phyloP scores from a whole-genome alignment of 257 asterid species.

The Nicotiana benthamiana region DNA sequence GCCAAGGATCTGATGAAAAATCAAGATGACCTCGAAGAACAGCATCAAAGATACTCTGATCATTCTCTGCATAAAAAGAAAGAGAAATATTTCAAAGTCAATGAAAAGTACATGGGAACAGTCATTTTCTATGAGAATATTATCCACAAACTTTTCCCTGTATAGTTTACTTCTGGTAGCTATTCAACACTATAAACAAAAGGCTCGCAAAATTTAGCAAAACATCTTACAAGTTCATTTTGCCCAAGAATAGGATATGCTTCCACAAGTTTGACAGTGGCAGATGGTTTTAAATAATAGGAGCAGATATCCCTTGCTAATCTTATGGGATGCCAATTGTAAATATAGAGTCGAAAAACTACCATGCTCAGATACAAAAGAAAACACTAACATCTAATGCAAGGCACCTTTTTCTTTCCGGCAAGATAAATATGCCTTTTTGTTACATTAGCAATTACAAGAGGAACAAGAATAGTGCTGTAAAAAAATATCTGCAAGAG shows the following conservation, averaged over 20 bases:
- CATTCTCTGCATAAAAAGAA: slow-evolving; percentile 56
- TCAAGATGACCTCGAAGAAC: slow-evolving; percentile 74
- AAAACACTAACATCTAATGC: not conserved
- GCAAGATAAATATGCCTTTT: not conserved
- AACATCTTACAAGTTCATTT: not conserved
- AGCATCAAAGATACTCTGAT: slow-evolving; percentile 79
- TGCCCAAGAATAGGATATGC: not conserved
- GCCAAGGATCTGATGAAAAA: slow-evolving; percentile 88
- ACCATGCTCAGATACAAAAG: not conserved
- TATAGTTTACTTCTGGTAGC: not conserved
- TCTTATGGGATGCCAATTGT: not conserved
- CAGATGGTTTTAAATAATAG: not conserved
- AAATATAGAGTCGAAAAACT: not conserved
- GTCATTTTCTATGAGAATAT: not conserved
- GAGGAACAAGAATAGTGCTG: not conserved
- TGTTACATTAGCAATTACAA: not conserved
- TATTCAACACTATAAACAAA: not conserved
- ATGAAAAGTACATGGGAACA: not conserved
- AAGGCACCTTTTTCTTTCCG: not conserved
- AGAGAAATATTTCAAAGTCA: not conserved
- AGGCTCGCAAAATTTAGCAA: not conserved
- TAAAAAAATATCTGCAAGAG: not conserved
- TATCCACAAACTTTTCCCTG: not conserved
- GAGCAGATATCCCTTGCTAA: not conserved
- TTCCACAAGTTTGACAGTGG: not conserved